These are phyloP conservation scores for Alternaria angustiovoidea DNA, from an alignment of 2,329 filamentous ascomycete species.

Conservation along the genomic window DNA sequence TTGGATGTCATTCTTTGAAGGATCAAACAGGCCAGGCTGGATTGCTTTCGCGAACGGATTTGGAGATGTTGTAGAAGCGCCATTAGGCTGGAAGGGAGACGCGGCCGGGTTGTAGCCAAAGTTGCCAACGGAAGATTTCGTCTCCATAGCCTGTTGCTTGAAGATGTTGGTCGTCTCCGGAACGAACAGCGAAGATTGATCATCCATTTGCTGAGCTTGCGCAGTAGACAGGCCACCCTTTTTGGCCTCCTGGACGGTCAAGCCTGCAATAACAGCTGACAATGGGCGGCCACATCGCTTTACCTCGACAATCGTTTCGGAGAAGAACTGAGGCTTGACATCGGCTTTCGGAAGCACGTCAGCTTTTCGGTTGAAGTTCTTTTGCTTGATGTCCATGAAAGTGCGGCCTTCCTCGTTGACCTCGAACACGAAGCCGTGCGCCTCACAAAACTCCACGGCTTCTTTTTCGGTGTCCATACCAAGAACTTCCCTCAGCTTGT, in stretches of 20 bases:
- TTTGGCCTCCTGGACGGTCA: constrained; percentile 62
- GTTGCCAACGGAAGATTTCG: background rate
- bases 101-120: constrained; percentile 26
- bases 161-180: constrained; percentile 41
- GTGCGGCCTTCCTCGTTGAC: constrained; percentile 55
- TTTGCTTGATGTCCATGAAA: constrained; percentile 63
- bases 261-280: constrained; percentile 65
- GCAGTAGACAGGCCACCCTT: constrained; percentile 60
- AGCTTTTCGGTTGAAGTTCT: constrained; percentile 42
- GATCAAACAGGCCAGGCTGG: constrained; percentile 42
- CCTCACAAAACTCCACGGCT: constrained; percentile 62
- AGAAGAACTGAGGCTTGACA: constrained; percentile 61
- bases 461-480: constrained; percentile 65
- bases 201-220: constrained; percentile 13
- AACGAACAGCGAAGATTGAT: constrained; percentile 53
- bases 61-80: constrained; percentile 3
- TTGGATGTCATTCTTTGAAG: constrained; percentile 35
- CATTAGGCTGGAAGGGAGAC: constrained; percentile 27
- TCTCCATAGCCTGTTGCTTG: constrained; percentile 10
- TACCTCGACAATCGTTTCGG: constrained; percentile 62
- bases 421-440: constrained; percentile 61
- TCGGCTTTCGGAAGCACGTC: constrained; percentile 28
- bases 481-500: constrained; percentile 60
- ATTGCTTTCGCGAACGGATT: constrained; percentile 27
- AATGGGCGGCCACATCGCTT: constrained; percentile 65